phyloP scores from a whole-genome alignment of 306 rosid genomes.

The Fragaria iinumae region DNA sequence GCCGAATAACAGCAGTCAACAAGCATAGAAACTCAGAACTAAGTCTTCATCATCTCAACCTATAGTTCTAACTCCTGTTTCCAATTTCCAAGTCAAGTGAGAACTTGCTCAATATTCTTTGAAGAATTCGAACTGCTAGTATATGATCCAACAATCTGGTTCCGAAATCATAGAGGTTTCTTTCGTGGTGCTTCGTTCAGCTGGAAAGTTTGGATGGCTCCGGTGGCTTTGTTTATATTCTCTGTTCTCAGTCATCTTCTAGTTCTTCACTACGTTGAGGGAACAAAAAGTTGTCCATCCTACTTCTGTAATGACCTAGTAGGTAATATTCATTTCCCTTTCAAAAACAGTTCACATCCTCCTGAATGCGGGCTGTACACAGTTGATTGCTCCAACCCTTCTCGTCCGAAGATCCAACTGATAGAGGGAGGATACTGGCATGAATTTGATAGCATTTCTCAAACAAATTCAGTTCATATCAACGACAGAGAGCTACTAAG shows the following conservation, averaged over 20 bases:
- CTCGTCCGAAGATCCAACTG: not conserved
- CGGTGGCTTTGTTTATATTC: not conserved
- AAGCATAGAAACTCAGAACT: not conserved
- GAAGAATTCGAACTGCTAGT: not conserved
- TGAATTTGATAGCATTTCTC: not conserved
- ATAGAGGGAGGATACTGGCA: constrained; percentile 2
- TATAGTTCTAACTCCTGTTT: not conserved
- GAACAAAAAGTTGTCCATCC: constrained; percentile 3
- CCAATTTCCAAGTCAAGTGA: not conserved
- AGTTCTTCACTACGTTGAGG: constrained; percentile 1
- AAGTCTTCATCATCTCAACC: not conserved
- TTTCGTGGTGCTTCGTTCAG: not conserved
- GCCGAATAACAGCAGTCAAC: not conserved
- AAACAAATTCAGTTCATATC: not conserved
- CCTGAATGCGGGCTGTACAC: not conserved
- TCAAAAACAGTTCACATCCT: accelerated
- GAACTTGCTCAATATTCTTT: not conserved
- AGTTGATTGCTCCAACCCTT: accelerated
- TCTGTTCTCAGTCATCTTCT: constrained; percentile 15
- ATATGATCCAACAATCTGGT: not conserved
- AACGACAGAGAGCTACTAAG: accelerated
- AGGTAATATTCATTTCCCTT: not conserved
- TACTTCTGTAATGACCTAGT: accelerated
- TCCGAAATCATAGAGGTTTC: not conserved
- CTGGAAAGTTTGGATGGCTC: constrained; percentile 17